Base-by-base conservation (phyloP, 2,329 filamentous ascomycete species). In the Dothistroma pini region DNA sequence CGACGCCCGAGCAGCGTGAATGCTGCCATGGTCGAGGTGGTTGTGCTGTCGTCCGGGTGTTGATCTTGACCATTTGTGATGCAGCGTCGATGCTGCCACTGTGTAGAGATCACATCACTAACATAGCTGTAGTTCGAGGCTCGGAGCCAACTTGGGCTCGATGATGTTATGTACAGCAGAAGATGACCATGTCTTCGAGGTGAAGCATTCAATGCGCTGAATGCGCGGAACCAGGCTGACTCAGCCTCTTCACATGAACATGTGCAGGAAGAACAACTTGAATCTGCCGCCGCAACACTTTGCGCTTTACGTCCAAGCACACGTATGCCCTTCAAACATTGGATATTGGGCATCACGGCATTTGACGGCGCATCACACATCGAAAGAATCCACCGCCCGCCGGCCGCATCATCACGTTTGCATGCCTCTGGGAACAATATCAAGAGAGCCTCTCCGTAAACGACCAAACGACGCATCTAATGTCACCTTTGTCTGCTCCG, bases 351-450 rank as follows among this genome's bases (percentile, higher is more conserved):
- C 8, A 19, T 5, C 48, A 7, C 21, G 19, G 14, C 4, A 29
- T 7, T 32, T 25, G 10, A 31, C 10, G 25, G 21, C 21, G 21
- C 10, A 4, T 16, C 14, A 21, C 12, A 11, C 2, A 29, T 25
- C 21, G 14, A 9, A 29, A 25, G 21, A 6, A 51, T 16, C 31
- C 25, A 35, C 7, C 50, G 2, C 11, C 6, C 21, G 21, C 21
- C 10, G 14, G 29, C 16, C n/a, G 34, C 35, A n/a, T 16, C 12
- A n/a, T 25, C 14, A n/a, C n/a, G n/a, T 32, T 35, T 34, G 54
- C 63, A 65, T 66, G 59, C 58, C 63, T 60, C 22, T 47, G 19
- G 16, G 60, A 65, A 69, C 67, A 69, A 69, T 69, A 68, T 64
- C 68, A 69, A 68, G 53, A 54, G 49, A n/a, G 19, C 35, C 21